phyloP scores from a whole-genome alignment of 2,329 filamentous ascomycete genomes.

The Penicillium sp. region DNA sequence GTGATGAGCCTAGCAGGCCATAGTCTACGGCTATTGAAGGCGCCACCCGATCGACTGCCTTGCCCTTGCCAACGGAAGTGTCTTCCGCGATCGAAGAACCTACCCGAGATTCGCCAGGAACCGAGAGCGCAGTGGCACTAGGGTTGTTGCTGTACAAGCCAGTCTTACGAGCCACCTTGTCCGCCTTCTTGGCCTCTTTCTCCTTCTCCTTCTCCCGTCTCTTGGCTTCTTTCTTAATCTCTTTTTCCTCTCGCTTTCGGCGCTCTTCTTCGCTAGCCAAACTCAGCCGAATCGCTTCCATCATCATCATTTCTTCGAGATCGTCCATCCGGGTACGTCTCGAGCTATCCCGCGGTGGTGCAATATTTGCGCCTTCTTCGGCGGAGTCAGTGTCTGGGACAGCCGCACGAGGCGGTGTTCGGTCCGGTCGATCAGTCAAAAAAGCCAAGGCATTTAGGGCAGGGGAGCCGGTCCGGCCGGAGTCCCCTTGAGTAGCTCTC shows the following conservation, averaged over 20 bases:
- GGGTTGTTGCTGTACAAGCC: constrained; percentile 54
- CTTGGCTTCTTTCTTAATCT: constrained; percentile 77
- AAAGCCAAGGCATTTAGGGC: constrained; percentile 48
- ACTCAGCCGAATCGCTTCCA: constrained; percentile 88
- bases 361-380: constrained; percentile 35
- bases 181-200: constrained; percentile 77
- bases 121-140: constrained; percentile 62
- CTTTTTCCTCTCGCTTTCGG: constrained; percentile 80
- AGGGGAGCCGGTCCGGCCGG: constrained; percentile 37
- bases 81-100: constrained; percentile 41
- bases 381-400: constrained; percentile 37
- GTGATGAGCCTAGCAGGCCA: constrained; percentile 1
- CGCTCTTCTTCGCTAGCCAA: constrained; percentile 91
- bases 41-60: constrained; percentile 61
- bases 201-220: constrained; percentile 77
- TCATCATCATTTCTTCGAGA: constrained; percentile 97
- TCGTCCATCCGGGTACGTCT: constrained; percentile 72
- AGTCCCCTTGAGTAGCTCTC: constrained; percentile 37
- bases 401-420: constrained; percentile 24
- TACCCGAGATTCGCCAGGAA: constrained; percentile 33
- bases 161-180: constrained; percentile 65
- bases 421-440: constrained; percentile 41
- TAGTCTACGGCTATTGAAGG: constrained; percentile 24
- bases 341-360: constrained; percentile 51
- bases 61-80: constrained; percentile 59